A percentile compares a stretch with the other conserved stretches of the same genome.
phyloP scores from a whole-genome alignment of 345 rosid genomes.

The Draba incana region DNA sequence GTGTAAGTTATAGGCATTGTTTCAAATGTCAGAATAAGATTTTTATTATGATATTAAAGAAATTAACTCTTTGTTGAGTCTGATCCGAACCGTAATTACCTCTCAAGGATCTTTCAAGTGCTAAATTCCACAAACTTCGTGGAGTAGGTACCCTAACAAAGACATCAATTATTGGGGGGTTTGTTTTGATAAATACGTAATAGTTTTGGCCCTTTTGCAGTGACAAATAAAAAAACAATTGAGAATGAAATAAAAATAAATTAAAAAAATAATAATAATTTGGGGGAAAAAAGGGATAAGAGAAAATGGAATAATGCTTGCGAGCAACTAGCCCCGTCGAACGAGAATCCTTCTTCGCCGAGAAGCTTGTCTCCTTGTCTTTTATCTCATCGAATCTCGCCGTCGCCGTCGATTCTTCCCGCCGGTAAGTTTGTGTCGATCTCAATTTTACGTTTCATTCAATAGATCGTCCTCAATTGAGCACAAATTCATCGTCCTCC shows the following conservation, averaged over 20 bases:
- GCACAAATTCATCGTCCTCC: neutral
- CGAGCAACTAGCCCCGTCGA: conserved; percentile 31
- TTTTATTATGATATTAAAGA: too few relatives aligned
- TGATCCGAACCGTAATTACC: too few relatives aligned
- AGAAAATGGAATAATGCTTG: conserved; percentile 30
- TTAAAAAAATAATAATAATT: conserved; percentile 2
- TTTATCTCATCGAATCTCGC: conserved; percentile 30
- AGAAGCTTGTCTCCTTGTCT: neutral
- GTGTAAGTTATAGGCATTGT: neutral
- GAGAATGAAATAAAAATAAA: too few relatives aligned
- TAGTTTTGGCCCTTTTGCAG: too few relatives aligned
- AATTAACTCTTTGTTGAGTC: too few relatives aligned
- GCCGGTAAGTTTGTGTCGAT: conserved; percentile 28
- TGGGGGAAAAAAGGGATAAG: neutral
- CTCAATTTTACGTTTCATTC: neutral
- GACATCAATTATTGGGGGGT: too few relatives aligned
- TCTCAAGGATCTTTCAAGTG: too few relatives aligned
- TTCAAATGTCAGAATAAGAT: conserved; percentile 1
- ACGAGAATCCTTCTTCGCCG: conserved; percentile 31
- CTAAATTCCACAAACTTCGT: too few relatives aligned
- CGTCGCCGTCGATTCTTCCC: conserved; percentile 21
- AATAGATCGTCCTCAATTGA: neutral
- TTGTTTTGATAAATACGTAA: too few relatives aligned
- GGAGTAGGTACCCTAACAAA: too few relatives aligned
- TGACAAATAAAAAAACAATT: too few relatives aligned